Evolutionary conservation across 352 stramenopile species (phyloP), one percentile per base, ranked within the genome.

Genomic region (Phytophthora pistaciae): DNA sequence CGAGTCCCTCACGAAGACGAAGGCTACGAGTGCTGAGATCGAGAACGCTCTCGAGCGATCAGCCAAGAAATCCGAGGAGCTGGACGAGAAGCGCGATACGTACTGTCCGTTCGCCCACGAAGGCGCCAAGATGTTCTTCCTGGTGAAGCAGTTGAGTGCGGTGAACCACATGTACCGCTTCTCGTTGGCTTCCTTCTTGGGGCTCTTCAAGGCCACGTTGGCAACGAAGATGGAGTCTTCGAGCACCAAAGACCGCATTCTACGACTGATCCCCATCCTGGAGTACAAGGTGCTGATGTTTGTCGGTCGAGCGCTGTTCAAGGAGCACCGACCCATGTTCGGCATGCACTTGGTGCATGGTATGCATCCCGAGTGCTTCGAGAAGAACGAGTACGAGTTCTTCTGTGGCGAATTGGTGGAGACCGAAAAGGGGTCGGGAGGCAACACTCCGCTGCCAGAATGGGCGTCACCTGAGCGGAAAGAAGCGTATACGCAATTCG

Each of bases 121-220:
- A 78, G 95, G 94, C 8, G 89, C 89, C 2, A 92, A 91, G 58
- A 75, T 99, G 23, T 99, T 98, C 79, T 99, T 99, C 85, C 77
- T 98, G 21, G 85, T 99, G 50, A 95, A 96, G 53, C 82, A 95
- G 49, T 80, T 99, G 23, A 88, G 91, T 46, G 81, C 82, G 16
- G 80, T 97, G 7, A 98, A 98, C 78, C 93, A 97, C 77, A 99
- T 99, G 96, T 99, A 99, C 65, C 94, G 97, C 7, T 98, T 98
- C 71, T 98, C 93, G 23, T 82, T 99, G 3, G 87, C 80, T 11
- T 92, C 81, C 18, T 99, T 98, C 62, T 68, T 98, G 7, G 68
- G 65, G 13, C 72, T 98, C 3, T 99, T 99, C 77, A 80, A 90
- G 33, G 80, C 77, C 21, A 94, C 91, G 14, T 72, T 98, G 9